Percentiles rank a stretch among this genome's conserved stretches.
These are phyloP conservation scores for Deinandra increscens DNA, from an alignment of 129 eudicot species.

Conservation along the genomic window DNA sequence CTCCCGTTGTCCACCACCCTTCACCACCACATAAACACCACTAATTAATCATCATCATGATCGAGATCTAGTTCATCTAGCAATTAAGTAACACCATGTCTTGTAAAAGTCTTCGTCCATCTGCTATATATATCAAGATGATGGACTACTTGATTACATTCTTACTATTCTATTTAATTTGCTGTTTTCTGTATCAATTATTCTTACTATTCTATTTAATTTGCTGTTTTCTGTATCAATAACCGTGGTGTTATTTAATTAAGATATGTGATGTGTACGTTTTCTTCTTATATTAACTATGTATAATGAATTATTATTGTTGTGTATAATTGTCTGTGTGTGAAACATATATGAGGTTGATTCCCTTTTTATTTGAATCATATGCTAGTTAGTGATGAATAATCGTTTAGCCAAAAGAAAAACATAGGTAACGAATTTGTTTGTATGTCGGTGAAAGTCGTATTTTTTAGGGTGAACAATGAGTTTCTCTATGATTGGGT, in stretches of 20 bases:
- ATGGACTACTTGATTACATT: background rate
- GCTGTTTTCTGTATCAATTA: conserved; percentile 4
- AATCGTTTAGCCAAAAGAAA: no score
- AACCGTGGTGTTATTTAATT: conserved; percentile 19
- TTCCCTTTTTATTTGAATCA: no score
- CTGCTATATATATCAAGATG: background rate
- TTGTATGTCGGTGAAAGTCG: no score
- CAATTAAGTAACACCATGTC: conserved; percentile 23
- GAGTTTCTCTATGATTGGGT: no score
- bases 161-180: conserved; percentile 8
- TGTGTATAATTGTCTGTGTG: background rate
- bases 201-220: no score
- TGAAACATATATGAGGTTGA: no score
- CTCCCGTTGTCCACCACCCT: conserved; percentile 29
- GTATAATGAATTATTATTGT: background rate
- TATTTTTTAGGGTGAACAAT: no score
- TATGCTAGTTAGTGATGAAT: no score
- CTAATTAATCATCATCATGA: no score
- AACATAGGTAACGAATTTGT: no score
- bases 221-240: conserved; percentile 5
- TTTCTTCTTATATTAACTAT: background rate
- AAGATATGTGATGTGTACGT: conserved; percentile 12
- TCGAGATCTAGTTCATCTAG: no score
- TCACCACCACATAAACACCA: conserved; percentile 26
- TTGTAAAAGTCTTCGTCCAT: conserved; percentile 15